Evolutionary conservation across 768 basidiomycete species (phyloP), one percentile per base, ranked within the genome.

Genomic region (Lyophyllum semitale): DNA sequence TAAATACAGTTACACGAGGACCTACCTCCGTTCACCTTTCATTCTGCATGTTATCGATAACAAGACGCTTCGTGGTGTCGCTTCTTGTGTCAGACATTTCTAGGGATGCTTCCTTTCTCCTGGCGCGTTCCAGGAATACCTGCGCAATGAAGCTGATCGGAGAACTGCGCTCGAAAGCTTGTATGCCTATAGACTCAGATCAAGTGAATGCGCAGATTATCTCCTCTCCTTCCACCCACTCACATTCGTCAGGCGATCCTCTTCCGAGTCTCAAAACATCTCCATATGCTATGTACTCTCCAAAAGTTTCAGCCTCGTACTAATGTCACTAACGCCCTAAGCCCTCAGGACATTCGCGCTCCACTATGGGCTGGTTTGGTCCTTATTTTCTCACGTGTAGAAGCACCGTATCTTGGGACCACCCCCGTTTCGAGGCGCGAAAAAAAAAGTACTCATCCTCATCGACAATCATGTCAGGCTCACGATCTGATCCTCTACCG

Each of bases 41-140:
- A 23, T 23, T 42, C 26, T 51, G 17, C 18, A 23, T 45, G 43
- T 53, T 45, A 53, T 53, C 43, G 42, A 53, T 45, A 35, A 38
- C 42, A 46, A 40, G 37, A 45, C 52, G 8, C 22, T 53, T 43
- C 41, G 23, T 43, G 25, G 6, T 22, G 27, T 26, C 32, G 27
- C 33, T 20, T 44, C 51, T 38, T 20, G n/a, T 35, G 51, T 45
- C 51, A 53, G 20, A 53, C 26, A 30, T 6, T 43, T 43, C 43
- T 18, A 23, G 42, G 51, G 51, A 26, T 20, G 29, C 29, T 45
- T 43, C 40, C 40, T 32, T 45, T 18, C 44, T 22, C 23, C 35
- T 27, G 22, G 18, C 27, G 4, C 38, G 33, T 38, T 25, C 48
- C 37, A 49, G 15, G 23, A 23, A 35, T 38, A n/a, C 15, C 33